A percentile compares a stretch with the other conserved stretches of the same genome.
Evolutionary conservation across 306 rosid species (phyloP).

Genomic region (Cercis canadensis): DNA sequence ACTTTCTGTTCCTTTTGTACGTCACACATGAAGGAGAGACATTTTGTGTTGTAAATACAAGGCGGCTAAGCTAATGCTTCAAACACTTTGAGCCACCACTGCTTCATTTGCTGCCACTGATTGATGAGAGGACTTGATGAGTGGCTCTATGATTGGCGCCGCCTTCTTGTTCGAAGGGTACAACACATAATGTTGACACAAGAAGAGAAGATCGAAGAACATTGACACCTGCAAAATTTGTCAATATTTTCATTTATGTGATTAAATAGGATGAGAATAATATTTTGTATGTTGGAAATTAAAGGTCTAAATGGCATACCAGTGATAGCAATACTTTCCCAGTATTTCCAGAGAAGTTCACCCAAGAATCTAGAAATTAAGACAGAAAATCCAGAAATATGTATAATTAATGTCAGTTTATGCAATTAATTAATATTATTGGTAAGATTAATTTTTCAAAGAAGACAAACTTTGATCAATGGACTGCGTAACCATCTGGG

Average conservation of each 20-base stretch:
- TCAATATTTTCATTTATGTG: too few relatives aligned
- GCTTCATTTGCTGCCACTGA: not conserved
- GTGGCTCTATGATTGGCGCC: constrained; percentile 32
- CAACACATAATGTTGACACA: constrained; percentile 44
- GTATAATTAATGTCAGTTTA: too few relatives aligned
- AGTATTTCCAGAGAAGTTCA: constrained; percentile 74
- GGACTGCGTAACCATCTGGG: constrained; percentile 75
- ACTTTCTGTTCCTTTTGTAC: too few relatives aligned
- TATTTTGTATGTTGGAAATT: too few relatives aligned
- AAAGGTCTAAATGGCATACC: constrained; percentile 58
- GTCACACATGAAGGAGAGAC: too few relatives aligned
- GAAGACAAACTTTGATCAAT: constrained; percentile 69
- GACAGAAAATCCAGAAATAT: constrained; percentile 4
- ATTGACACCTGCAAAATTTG: constrained; percentile 42
- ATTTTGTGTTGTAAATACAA: too few relatives aligned
- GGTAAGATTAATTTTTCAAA: constrained; percentile 10
- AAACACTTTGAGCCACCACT: constrained; percentile 20
- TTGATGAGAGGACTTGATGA: constrained; percentile 26
- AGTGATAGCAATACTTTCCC: constrained; percentile 74
- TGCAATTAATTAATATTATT: too few relatives aligned
- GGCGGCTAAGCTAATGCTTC: not conserved
- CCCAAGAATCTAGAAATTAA: constrained; percentile 74
- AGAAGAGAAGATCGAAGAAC: constrained; percentile 46
- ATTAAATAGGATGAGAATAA: too few relatives aligned
- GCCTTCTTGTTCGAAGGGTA: constrained; percentile 37